Evolutionary conservation across 148 eudicot species (phyloP).

Genomic region (Amaranthus palmeri): DNA sequence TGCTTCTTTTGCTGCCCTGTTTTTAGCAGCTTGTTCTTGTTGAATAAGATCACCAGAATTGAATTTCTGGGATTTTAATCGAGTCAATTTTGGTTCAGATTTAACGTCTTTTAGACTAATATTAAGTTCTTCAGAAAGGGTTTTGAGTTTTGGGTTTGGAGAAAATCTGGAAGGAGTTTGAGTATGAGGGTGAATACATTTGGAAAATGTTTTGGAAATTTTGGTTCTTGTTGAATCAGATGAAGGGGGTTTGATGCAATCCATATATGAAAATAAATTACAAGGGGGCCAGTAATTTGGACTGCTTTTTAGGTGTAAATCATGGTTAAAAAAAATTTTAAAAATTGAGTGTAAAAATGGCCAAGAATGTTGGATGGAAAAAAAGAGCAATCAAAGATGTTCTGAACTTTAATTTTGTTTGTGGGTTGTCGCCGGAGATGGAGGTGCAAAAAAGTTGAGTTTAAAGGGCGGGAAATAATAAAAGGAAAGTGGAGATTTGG

Average conservation of each 20-base stretch:
- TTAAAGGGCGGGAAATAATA: conserved; percentile 34
- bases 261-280: conserved; percentile 30
- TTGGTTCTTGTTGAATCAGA: conserved; percentile 44
- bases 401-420: not conserved
- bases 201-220: conserved; percentile 49
- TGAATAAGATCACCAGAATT: conserved; percentile 11
- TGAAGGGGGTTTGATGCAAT: conserved; percentile 43
- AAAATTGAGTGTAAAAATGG: conserved; percentile 8
- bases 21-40: conserved; percentile 9
- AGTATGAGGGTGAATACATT: conserved; percentile 41
- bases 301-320: conserved; percentile 1
- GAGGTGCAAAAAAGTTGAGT: conserved; percentile 18
- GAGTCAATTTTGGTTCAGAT: conserved; percentile 18
- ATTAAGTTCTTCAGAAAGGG: conserved; percentile 33
- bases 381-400: not conserved
- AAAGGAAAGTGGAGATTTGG: conserved; percentile 18
- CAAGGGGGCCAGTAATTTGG: not conserved
- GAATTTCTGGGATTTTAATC: conserved; percentile 22
- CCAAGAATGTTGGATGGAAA: not conserved
- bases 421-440: conserved; percentile 11
- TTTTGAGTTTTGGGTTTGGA: conserved; percentile 27
- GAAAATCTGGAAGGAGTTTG: conserved; percentile 36
- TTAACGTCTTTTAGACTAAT: conserved; percentile 24
- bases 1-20: conserved; percentile 55
- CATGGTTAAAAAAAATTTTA: conserved; percentile 11